phyloP scores from a whole-genome alignment of 2,329 filamentous ascomycete genomes.

The Aspergillus sp. region DNA sequence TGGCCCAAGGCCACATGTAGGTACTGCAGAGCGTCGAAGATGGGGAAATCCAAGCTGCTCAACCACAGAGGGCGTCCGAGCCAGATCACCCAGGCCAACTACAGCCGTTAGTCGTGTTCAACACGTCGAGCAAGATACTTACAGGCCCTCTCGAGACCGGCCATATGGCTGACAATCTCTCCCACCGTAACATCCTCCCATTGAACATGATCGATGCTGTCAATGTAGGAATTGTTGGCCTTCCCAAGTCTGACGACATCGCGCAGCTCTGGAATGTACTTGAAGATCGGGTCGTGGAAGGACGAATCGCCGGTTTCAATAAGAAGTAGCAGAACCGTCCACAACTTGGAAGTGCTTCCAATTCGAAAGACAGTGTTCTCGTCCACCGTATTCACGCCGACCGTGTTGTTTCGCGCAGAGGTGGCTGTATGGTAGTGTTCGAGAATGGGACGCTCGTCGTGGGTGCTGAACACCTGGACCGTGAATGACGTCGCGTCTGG shows the following conservation, averaged over 20 bases:
- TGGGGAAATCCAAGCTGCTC: not conserved
- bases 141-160: conserved; percentile 41
- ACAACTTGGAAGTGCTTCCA: conserved; percentile 46
- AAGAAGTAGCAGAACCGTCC: conserved; percentile 40
- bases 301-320: conserved; percentile 23
- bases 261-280: conserved; percentile 27
- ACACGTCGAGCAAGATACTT: conserved; percentile 7
- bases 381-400: conserved; percentile 37
- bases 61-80: not conserved
- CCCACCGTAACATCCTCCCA: conserved; percentile 41
- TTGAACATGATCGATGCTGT: conserved; percentile 22
- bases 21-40: not conserved
- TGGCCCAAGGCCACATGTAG: not conserved
- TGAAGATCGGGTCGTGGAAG: conserved; percentile 23
- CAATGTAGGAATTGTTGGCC: not conserved
- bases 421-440: conserved; percentile 37
- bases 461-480: conserved; percentile 40
- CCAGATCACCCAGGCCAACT: conserved; percentile 7
- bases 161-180: conserved; percentile 37
- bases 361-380: conserved; percentile 46
- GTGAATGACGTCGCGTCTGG: conserved; percentile 32
- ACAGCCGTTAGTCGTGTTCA: not conserved
- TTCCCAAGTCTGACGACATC: not conserved
- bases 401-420: conserved; percentile 23
- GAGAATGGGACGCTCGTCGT: conserved; percentile 23